Percentiles rank a stretch among this genome's conserved stretches.
Conservation (phyloP, 2,329 filamentous ascomycete species). For the Ceratocystis albifundus region DNA sequence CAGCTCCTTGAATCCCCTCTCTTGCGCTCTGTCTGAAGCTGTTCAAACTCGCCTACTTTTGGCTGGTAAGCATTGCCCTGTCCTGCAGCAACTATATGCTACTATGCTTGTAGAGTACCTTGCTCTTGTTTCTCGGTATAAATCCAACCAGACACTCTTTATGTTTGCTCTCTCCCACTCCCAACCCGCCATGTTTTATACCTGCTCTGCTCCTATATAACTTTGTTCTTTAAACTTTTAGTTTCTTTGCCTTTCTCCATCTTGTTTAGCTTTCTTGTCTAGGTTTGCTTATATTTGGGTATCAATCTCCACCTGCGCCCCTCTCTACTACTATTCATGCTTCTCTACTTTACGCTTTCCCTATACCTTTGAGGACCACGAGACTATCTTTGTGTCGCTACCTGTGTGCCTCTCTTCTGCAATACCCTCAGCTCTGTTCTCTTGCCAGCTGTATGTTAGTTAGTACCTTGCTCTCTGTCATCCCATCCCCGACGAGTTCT, state of each 20-base stretch:
- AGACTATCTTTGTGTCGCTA: neutral
- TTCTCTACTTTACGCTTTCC: neutral
- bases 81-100: neutral
- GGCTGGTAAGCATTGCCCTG: neutral
- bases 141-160: slow-evolving; percentile 2
- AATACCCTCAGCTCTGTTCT: slow-evolving; percentile 5
- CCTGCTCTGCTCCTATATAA: neutral
- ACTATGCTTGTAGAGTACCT: neutral
- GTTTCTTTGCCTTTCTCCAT: neutral
- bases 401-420: neutral
- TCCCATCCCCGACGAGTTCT: neutral
- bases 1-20: neutral
- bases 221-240: neutral
- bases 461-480: slow-evolving; percentile 10
- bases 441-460: neutral
- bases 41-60: neutral
- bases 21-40: neutral
- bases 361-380: neutral
- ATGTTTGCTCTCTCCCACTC: neutral
- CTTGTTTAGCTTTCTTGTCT: neutral
- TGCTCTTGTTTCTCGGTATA: neutral
- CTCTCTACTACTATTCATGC: neutral
- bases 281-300: neutral
- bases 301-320: neutral
- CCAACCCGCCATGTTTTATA: slow-evolving; percentile 18